Evolutionary conservation across 1,284 basidiomycete genomes (phyloP), one percentile per base, ranked within the genome.

Genomic region (Moniliophthora roreri): DNA sequence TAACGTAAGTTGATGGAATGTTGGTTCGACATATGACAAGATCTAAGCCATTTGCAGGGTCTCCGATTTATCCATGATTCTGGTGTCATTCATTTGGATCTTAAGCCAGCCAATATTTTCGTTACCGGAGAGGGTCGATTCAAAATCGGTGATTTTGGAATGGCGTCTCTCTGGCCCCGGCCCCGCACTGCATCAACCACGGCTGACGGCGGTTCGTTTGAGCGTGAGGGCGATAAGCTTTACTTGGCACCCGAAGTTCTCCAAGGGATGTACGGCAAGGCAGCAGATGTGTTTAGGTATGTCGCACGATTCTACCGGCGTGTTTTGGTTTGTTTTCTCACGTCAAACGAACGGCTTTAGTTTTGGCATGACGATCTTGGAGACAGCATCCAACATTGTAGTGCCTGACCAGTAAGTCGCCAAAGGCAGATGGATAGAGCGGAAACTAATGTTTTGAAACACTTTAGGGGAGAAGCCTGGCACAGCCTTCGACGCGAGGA

Each of bases 121-220:
- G 82, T 99, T 61, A 95, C 93, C 2, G 79, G 82, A 21, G 83
- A 89, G 55, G 96, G 96, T 5, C 85, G 91, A 24, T 89, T 99
- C 73, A 97, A 95, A 78, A 95, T 99, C 66, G 95, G 95, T 13
- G 97, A 99, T 71, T 99, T 99, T 78, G 97, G 97, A n/a, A 89
- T 98, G 80, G 95, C 95, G 5, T 89, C 91, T 2, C 63, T 91
- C 48, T 93, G 90, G 87, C 93, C 92, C 2, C 78, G 93, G 41
- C 74, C 72, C 1, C 58, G 58, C 24, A 65, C 64, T 9, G 62
- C 67, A 10, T 70, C 67, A 42, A 64, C 69, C 54, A 47, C 69
- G 55, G 57, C 58, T 62, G 56, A 67, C 63, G 53, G 68, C 57
- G 70, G 72, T 39, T 39, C 16, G 39, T 94, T 94, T 64, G 95